A percentile compares a stretch with the other conserved stretches of the same genome.
phyloP scores from a whole-genome alignment of 1,284 basidiomycete genomes.

The Tylopilus sp. region DNA sequence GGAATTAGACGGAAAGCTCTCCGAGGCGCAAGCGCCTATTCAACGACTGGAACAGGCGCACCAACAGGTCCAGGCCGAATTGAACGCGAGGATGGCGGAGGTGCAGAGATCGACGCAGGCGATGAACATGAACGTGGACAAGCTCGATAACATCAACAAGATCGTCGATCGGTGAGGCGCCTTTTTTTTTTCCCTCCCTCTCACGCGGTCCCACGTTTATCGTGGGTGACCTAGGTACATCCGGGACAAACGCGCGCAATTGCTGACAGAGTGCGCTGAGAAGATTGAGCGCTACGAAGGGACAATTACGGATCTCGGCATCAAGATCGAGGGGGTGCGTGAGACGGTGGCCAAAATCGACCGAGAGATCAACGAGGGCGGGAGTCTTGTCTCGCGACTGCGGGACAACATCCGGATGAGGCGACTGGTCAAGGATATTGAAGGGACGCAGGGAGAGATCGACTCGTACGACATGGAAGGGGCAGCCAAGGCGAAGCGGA shows the following conservation, averaged over 20 bases:
- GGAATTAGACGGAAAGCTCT: conserved; percentile 64
- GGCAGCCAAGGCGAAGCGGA: conserved; percentile 74
- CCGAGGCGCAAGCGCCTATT: conserved; percentile 65
- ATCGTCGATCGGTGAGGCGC: conserved; percentile 56
- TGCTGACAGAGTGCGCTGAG: conserved; percentile 60
- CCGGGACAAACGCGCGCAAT: conserved; percentile 61
- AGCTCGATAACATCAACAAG: conserved; percentile 58
- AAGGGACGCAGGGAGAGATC: conserved; percentile 68
- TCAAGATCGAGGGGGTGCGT: conserved; percentile 53
- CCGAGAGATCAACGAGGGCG: conserved; percentile 71
- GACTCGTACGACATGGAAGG: conserved; percentile 76
- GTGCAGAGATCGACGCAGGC: conserved; percentile 59
- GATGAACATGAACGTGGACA: conserved; percentile 64
- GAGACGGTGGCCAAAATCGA: conserved; percentile 54
- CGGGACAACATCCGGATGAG: conserved; percentile 85
- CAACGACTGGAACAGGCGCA: conserved; percentile 62
- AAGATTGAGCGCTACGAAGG: conserved; percentile 59
- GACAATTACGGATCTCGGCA: conserved; percentile 54
- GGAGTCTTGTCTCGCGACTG: conserved; percentile 68
- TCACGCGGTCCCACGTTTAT: background rate
- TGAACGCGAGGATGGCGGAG: conserved; percentile 47
- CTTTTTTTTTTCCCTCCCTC: background rate
- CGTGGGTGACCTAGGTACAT: conserved; percentile 55
- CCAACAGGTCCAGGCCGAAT: conserved; percentile 49
- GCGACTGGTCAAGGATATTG: conserved; percentile 65